Conservation (phyloP, 1,139 yeast species). For the Pichia sp. region DNA sequence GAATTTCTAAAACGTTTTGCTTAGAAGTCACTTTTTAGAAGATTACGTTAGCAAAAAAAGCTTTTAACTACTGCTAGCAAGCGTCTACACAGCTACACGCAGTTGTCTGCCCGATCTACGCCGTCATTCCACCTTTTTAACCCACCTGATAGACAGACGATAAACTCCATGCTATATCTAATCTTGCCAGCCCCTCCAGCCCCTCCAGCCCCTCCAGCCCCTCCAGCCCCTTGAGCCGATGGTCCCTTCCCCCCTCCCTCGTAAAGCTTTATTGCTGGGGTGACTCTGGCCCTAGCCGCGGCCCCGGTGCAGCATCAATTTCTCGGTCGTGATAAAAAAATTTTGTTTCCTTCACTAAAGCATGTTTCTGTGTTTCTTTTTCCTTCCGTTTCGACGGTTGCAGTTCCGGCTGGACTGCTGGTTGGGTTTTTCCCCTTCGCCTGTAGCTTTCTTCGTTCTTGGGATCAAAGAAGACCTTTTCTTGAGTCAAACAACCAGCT, state of each 20-base stretch:
- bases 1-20: no score
- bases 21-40: no score
- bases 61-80: no score
- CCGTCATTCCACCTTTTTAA: no score
- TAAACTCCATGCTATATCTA: no score
- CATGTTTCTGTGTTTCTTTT: not conserved
- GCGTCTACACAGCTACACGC: no score
- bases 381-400: not conserved
- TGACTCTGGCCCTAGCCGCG: not conserved
- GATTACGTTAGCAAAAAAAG: no score
- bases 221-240: no score
- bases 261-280: not conserved
- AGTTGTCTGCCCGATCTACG: no score
- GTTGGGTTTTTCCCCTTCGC: not conserved
- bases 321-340: not conserved
- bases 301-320: not conserved
- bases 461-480: not conserved
- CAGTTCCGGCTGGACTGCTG: not conserved
- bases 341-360: not conserved
- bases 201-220: no score
- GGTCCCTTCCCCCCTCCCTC: not conserved
- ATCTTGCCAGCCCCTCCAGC: no score
- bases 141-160: no score
- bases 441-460: not conserved
- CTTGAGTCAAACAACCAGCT: not conserved